Base-by-base conservation (phyloP, 2,329 filamentous ascomycete species). In the Ustulina deusta region DNA sequence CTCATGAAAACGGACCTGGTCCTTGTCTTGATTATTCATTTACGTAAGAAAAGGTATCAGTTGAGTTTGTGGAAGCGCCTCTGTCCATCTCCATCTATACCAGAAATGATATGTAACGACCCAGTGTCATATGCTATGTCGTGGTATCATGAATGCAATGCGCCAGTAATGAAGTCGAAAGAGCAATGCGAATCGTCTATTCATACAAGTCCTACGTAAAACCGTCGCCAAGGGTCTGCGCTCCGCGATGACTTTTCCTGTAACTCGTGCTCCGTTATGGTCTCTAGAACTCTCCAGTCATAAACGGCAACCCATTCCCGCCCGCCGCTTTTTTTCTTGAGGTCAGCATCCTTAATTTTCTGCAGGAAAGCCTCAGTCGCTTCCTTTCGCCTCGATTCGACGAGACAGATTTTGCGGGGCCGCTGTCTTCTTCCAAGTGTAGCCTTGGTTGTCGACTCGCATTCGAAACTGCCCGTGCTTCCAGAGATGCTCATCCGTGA, bases 201-300 rank as follows among this genome's bases (percentile, higher is more conserved):
- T 22, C 38, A 46, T 48, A 81, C 76, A 69, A 83, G 71, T 0
- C 82, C 82, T 61, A 83, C 79, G 55, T 80, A 83, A 77, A 81
- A 84, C 51, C 80, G 78, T 68, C 79, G 76, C 81, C 82, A 84
- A 6, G 83, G 82, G 68, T 82, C 79, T 22, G 71, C 71, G 57
- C 76, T 81, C 20, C 78, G 78, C 52, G 76, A 73, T 54, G 78
- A 79, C 20, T 71, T 71, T 32, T 71, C 73, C 4, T 79, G 74
- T 49, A 78, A 77, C 62, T 86, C 84, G 49, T 78, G 65, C 38
- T 79, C 79, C 2, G 76, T 77, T 10, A 86, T 72, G 22, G 81
- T 78, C 36, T 79, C 77, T 54, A 86, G 65, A 5, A 85, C 73
- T 4, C 82, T 78, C 83, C 84, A 86, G 70, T 86, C 83, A 61